phyloP scores from a whole-genome alignment of 1,139 yeast species.

The Geotrichum klebahnii region DNA sequence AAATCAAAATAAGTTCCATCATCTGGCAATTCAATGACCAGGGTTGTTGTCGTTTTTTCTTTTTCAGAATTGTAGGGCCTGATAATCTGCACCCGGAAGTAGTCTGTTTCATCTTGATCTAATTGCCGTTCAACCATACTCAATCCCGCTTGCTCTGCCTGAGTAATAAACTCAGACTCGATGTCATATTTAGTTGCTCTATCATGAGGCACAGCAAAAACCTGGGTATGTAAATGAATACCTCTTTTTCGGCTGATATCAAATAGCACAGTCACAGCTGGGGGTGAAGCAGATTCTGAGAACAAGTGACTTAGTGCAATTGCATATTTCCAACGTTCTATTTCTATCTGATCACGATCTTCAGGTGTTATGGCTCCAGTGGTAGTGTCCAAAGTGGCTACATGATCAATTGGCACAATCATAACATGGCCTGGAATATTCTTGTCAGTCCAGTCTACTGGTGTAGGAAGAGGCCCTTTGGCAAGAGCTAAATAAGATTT shows the following conservation, averaged over 20 bases:
- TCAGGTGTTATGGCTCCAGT: conserved; percentile 21
- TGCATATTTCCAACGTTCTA: conserved; percentile 29
- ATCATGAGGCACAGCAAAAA: conserved; percentile 34
- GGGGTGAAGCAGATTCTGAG: conserved; percentile 25
- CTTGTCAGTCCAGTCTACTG: conserved; percentile 28
- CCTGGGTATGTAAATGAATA: conserved; percentile 39
- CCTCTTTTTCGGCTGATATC: conserved; percentile 37
- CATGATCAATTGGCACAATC: conserved; percentile 77
- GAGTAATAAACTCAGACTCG: conserved; percentile 26
- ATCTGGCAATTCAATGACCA: conserved; percentile 25
- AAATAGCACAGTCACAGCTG: conserved; percentile 28
- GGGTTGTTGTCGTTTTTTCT: conserved; percentile 5
- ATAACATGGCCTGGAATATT: conserved; percentile 73
- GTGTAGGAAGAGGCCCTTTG: conserved; percentile 72
- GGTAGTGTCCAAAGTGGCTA: too few species aligned
- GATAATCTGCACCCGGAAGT: conserved; percentile 6
- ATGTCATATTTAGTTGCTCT: conserved; percentile 21
- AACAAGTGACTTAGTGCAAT: conserved; percentile 30
- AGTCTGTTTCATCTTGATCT: conserved; percentile 13
- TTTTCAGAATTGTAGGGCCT: background rate
- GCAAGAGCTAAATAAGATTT: conserved; percentile 70
- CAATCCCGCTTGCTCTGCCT: conserved; percentile 26
- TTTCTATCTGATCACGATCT: conserved; percentile 10
- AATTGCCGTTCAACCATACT: conserved; percentile 21
- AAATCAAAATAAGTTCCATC: conserved; percentile 47